Evolutionary conservation across 495 filamentous ascomycete genomes (phyloP).

Genomic region (Darksidea phi): DNA sequence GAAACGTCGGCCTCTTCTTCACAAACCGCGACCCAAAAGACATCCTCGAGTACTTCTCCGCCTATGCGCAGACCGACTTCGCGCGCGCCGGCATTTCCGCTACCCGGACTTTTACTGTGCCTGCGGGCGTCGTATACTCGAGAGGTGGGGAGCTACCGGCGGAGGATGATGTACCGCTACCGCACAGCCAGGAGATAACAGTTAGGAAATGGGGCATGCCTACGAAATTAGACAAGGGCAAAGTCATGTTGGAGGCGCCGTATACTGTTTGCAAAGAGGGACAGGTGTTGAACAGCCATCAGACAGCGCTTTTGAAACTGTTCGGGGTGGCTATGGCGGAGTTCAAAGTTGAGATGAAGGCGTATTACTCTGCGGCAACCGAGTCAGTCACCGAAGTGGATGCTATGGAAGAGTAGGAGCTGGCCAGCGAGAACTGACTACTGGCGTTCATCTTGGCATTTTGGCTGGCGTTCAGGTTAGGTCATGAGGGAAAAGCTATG

Average conservation of each 20-base stretch:
- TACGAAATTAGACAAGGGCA: slow-evolving; percentile 81
- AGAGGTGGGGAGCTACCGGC: slow-evolving; percentile 72
- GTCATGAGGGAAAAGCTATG: background rate
- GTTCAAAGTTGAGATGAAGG: slow-evolving; percentile 76
- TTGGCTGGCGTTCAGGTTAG: background rate
- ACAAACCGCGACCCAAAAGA: slow-evolving; percentile 66
- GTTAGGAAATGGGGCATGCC: slow-evolving; percentile 85
- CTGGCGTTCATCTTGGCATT: background rate
- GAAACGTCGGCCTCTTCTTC: slow-evolving; percentile 87
- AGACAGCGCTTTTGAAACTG: slow-evolving; percentile 90
- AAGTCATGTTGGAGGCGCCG: slow-evolving; percentile 71
- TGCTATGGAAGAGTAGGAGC: slow-evolving; percentile 47
- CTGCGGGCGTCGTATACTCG: slow-evolving; percentile 72
- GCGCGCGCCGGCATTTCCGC: slow-evolving; percentile 81
- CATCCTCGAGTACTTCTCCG: slow-evolving; percentile 66
- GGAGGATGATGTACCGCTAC: slow-evolving; percentile 79
- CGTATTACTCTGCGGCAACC: slow-evolving; percentile 66
- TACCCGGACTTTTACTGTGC: slow-evolving; percentile 71
- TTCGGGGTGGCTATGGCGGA: slow-evolving; percentile 87
- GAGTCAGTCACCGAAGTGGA: slow-evolving; percentile 59
- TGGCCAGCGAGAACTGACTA: background rate
- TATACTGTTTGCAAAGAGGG: slow-evolving; percentile 81
- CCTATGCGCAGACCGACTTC: slow-evolving; percentile 71
- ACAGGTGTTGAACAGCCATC: slow-evolving; percentile 76
- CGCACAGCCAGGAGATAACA: slow-evolving; percentile 83